phyloP scores from a whole-genome alignment of 2,329 filamentous ascomycete genomes.

The Meredithiella fracta region DNA sequence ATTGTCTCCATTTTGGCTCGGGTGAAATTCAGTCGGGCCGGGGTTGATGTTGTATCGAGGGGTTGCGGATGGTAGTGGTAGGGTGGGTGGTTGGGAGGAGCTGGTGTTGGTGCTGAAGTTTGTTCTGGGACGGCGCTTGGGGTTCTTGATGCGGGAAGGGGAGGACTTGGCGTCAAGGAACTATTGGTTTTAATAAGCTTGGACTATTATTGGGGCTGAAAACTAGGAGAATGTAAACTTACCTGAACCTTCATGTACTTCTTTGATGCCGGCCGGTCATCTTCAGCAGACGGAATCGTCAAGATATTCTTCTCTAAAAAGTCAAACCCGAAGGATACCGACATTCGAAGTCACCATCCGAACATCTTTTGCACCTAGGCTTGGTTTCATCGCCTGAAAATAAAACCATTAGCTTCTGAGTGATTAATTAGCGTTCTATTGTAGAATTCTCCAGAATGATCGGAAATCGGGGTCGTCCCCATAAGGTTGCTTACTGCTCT shows the following conservation, averaged over 20 bases:
- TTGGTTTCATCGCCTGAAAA: slow-evolving; percentile 32
- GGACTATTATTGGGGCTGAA: too few species aligned
- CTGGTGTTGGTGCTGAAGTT: background rate
- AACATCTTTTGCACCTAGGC: slow-evolving; percentile 32
- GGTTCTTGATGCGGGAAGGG: background rate
- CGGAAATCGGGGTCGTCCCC: too few species aligned
- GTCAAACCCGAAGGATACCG: slow-evolving; percentile 31
- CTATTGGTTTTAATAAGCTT: too few species aligned
- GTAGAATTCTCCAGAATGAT: background rate
- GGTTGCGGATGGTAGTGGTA: too few species aligned
- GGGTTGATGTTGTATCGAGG: too few species aligned
- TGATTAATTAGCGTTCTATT: background rate
- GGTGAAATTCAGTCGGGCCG: too few species aligned
- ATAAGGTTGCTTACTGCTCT: too few species aligned
- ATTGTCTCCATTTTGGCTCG: too few species aligned
- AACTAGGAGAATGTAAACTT: too few species aligned
- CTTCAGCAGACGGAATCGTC: background rate
- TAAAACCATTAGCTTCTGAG: background rate
- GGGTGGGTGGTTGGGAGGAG: too few species aligned
- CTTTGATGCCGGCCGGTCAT: slow-evolving; percentile 1
- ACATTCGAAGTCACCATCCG: slow-evolving; percentile 30
- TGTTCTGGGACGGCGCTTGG: background rate
- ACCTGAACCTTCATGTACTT: slow-evolving; percentile 6
- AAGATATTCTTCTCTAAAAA: slow-evolving; percentile 30
- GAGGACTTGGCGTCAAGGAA: background rate